These are phyloP conservation scores for Hyphopichia fennica DNA, from an alignment of 1,139 yeast genomes.

Conservation along the genomic window DNA sequence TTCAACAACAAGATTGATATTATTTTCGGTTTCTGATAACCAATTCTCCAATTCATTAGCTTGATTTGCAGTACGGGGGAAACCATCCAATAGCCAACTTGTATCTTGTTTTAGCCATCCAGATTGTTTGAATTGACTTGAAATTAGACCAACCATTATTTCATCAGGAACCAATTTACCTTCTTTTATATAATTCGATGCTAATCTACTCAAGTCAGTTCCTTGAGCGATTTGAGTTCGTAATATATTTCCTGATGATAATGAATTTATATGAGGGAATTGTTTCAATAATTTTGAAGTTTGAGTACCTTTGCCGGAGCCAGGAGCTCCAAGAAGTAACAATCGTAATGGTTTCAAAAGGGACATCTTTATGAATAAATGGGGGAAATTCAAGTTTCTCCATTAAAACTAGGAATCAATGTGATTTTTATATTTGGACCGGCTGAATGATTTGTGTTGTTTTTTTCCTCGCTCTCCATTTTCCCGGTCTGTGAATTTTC, in stretches of 20 bases:
- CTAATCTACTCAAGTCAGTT: constrained; percentile 59
- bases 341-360: constrained; percentile 54
- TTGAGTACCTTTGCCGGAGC: constrained; percentile 92
- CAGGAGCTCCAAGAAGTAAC: constrained; percentile 87
- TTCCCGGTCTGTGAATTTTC: not conserved
- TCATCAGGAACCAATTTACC: constrained; percentile 78
- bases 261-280: constrained; percentile 50
- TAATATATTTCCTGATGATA: constrained; percentile 84
- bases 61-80: constrained; percentile 78
- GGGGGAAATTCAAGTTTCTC: not conserved
- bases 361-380: constrained; percentile 4
- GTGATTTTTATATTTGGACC: too few relatives aligned
- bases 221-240: constrained; percentile 61
- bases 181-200: constrained; percentile 51
- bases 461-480: not conserved
- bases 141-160: constrained; percentile 61
- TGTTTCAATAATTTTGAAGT: constrained; percentile 61
- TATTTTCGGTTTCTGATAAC: constrained; percentile 36
- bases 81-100: constrained; percentile 86
- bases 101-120: constrained; percentile 48
- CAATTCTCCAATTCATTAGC: constrained; percentile 59
- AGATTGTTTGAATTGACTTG: constrained; percentile 42
- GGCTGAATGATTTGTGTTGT: too few relatives aligned
- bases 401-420: too few relatives aligned
- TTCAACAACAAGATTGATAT: constrained; percentile 74